A percentile compares a stretch with the other conserved stretches of the same genome.
Evolutionary conservation across 495 filamentous ascomycete genomes (phyloP).

Genomic region (Penicillium nucicola): DNA sequence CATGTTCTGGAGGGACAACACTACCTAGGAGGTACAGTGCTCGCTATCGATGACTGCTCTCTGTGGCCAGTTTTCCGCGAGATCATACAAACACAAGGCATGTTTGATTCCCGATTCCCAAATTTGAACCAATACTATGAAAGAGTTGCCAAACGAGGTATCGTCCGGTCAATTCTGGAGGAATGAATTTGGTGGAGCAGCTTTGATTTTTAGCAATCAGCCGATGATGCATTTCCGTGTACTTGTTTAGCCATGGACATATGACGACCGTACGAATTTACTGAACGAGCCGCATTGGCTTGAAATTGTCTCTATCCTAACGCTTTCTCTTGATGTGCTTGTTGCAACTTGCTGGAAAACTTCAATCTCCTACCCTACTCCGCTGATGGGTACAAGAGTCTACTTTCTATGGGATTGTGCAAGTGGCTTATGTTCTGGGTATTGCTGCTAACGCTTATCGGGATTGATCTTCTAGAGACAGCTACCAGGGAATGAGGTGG

Average conservation of each 20-base stretch:
- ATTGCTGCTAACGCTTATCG: too few relatives aligned
- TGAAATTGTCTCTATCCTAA: background rate
- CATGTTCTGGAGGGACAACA: constrained; percentile 35
- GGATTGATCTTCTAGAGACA: constrained; percentile 18
- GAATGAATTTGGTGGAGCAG: constrained; percentile 11
- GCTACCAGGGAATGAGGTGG: constrained; percentile 27
- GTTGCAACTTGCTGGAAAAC: background rate
- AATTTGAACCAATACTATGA: constrained; percentile 54
- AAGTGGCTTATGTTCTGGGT: background rate
- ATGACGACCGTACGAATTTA: constrained; percentile 6
- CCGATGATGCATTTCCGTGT: background rate
- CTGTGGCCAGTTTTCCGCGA: constrained; percentile 69
- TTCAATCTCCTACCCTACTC: too few relatives aligned
- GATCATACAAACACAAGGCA: constrained; percentile 38
- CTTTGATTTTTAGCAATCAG: background rate
- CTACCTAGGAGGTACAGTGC: constrained; percentile 55
- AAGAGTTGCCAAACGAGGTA: constrained; percentile 46
- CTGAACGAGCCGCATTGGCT: background rate
- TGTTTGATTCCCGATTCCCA: constrained; percentile 30
- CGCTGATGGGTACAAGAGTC: too few relatives aligned
- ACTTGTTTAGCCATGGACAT: constrained; percentile 13
- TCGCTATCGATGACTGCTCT: constrained; percentile 66
- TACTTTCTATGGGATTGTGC: too few relatives aligned
- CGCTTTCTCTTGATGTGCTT: background rate
- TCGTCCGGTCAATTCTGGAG: constrained; percentile 45